Evolutionary conservation across 2,329 filamentous ascomycete species (phyloP).

Genomic region (Sordariomycetes sp.): DNA sequence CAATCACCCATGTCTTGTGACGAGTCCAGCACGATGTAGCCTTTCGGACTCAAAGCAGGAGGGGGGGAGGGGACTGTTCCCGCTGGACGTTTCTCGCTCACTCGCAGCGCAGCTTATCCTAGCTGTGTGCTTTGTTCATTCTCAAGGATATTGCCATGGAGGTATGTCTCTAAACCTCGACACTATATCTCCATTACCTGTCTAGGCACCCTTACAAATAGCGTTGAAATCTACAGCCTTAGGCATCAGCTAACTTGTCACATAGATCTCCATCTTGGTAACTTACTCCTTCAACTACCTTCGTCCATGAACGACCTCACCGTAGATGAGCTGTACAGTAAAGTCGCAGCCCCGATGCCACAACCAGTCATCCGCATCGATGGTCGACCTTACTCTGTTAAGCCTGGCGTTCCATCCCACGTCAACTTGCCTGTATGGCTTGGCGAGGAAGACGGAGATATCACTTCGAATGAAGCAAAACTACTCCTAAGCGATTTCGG

Average conservation of each 20-base stretch:
- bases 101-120: slow-evolving; percentile 17
- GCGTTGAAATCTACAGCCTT: slow-evolving; percentile 1
- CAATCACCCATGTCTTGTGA: slow-evolving; percentile 16
- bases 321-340: slow-evolving; percentile 12
- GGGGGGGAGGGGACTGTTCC: slow-evolving; percentile 10
- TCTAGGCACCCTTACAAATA: background rate
- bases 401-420: slow-evolving; percentile 16
- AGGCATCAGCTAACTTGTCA: slow-evolving; percentile 6
- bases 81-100: slow-evolving; percentile 15
- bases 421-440: slow-evolving; percentile 21
- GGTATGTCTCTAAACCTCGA: slow-evolving; percentile 7
- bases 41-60: slow-evolving; percentile 9
- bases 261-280: slow-evolving; percentile 22
- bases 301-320: slow-evolving; percentile 12
- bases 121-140: slow-evolving; percentile 18
- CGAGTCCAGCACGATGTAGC: slow-evolving; percentile 13
- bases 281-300: slow-evolving; percentile 18
- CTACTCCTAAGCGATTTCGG: slow-evolving; percentile 21
- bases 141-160: slow-evolving; percentile 21
- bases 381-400: slow-evolving; percentile 5
- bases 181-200: background rate
- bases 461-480: slow-evolving; percentile 13
- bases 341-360: slow-evolving; percentile 11
- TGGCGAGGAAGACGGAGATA: slow-evolving; percentile 16
- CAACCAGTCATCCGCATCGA: slow-evolving; percentile 9